Base-by-base conservation (phyloP, 257 asterid genomes). In the Thymus mandschuricus region DNA sequence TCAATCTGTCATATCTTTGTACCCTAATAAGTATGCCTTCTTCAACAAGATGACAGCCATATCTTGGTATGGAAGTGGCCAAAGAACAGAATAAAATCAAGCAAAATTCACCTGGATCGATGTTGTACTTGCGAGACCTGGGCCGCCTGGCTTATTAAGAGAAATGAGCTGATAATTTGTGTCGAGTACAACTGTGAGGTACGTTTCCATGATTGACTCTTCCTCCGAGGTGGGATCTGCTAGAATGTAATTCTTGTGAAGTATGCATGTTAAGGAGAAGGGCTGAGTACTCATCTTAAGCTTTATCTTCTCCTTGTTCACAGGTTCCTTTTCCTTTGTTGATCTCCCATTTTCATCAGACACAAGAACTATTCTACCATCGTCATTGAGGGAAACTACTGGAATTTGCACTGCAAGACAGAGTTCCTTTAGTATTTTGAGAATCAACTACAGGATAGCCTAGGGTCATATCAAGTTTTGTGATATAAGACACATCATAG, bases 191-290 rank as follows among this genome's bases (percentile, higher is more conserved):
- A 90, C 95, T 10, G 96, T 86, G 33, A 95, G 77, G 65, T 57
- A 83, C 27, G 96, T 92, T 71, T 92, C 98, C 99, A 95, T 92
- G 30, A 89, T 70, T 5, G 96, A 84, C 84, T 95, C 99, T 88
- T 95, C 99, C 85, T 95, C 98, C 6, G 91, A 87, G 51, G 99
- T 86, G 45, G 99, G 97, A 81, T 95, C 98, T 4, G 98, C 98
- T 46, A 95, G 81, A 81, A 95, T 86, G 89, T 89, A 89, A 75
- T 89, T 87, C 83, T 92, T 82, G 86, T 89, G 96, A 71, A 95
- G 90, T 73, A 87, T 11, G 85, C 98, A 92, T 33, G 99, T 89
- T 73, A 89, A 85, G 66, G 98, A 82, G 75, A 88, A 85, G 13
- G 92, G 96, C 38, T 78, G 11, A 31, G 66, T 81, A 3, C 75